These are phyloP conservation scores for Deinandra increscens DNA, from an alignment of 129 eudicot species.

Conservation along the genomic window DNA sequence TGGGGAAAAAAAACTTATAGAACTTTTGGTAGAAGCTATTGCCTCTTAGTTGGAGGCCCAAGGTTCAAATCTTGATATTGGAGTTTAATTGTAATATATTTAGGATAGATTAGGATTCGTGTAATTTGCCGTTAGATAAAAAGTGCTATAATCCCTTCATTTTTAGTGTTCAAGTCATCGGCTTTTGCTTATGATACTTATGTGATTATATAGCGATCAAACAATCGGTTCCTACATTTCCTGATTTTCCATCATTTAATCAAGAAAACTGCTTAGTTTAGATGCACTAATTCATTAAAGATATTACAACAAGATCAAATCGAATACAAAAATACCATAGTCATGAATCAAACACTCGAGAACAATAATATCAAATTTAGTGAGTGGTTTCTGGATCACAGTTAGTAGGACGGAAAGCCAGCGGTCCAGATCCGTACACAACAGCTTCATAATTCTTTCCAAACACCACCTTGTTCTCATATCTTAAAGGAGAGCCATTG, in stretches of 20 bases:
- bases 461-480: slow-evolving; percentile 53
- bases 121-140: too few relatives aligned
- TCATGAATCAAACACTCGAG: slow-evolving; percentile 22
- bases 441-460: slow-evolving; percentile 68
- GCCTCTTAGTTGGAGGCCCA: too few relatives aligned
- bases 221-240: too few relatives aligned
- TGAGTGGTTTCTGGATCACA: slow-evolving; percentile 47
- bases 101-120: too few relatives aligned
- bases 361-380: slow-evolving; percentile 19
- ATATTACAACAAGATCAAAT: slow-evolving; percentile 18
- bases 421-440: slow-evolving; percentile 64
- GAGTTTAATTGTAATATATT: too few relatives aligned
- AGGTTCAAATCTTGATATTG: too few relatives aligned
- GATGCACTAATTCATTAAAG: slow-evolving; percentile 5
- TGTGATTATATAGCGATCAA: too few relatives aligned
- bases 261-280: slow-evolving; percentile 13
- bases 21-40: too few relatives aligned
- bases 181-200: too few relatives aligned
- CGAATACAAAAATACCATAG: slow-evolving; percentile 19
- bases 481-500: slow-evolving; percentile 71
- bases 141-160: too few relatives aligned
- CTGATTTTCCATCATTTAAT: not conserved
- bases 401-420: slow-evolving; percentile 72
- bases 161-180: too few relatives aligned
- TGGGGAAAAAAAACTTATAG: too few relatives aligned